Evolutionary conservation across 2,329 filamentous ascomycete genomes (phyloP).

Genomic region (Colletotrichum limetticola): DNA sequence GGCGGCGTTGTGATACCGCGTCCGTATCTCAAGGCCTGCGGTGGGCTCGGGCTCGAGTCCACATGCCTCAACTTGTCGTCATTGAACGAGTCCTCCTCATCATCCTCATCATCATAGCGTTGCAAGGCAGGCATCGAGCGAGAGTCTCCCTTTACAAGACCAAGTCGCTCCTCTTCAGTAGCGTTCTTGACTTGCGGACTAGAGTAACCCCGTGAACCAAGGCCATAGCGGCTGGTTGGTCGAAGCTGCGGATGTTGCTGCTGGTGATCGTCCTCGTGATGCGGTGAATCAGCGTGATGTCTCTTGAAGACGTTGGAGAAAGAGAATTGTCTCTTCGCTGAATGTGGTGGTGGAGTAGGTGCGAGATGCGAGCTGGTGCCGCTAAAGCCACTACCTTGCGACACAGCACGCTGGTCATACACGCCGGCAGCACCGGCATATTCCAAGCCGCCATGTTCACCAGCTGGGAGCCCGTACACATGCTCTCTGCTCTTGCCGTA

Average conservation of each 20-base stretch:
- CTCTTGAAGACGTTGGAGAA: conserved; percentile 87
- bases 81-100: conserved; percentile 44
- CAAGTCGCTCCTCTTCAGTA: conserved; percentile 85
- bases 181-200: conserved; percentile 59
- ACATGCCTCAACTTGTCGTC: conserved; percentile 38
- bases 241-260: conserved; percentile 36
- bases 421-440: conserved; percentile 59
- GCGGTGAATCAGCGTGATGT: conserved; percentile 45
- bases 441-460: conserved; percentile 55
- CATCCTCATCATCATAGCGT: conserved; percentile 48
- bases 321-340: conserved; percentile 83
- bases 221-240: conserved; percentile 36
- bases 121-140: conserved; percentile 47
- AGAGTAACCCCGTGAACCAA: conserved; percentile 51
- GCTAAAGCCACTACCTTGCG: conserved; percentile 53
- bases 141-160: conserved; percentile 81
- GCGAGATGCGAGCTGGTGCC: conserved; percentile 55
- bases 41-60: conserved; percentile 27
- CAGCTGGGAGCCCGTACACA: conserved; percentile 56
- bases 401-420: conserved; percentile 46
- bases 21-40: conserved; percentile 48
- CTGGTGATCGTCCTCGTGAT: conserved; percentile 40
- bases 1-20: conserved; percentile 55
- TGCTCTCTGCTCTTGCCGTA: conserved; percentile 53
- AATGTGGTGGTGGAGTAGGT: conserved; percentile 71